phyloP scores from a whole-genome alignment of 225 moss, liverwort and hornwort species.

The Climacium dendroides region DNA sequence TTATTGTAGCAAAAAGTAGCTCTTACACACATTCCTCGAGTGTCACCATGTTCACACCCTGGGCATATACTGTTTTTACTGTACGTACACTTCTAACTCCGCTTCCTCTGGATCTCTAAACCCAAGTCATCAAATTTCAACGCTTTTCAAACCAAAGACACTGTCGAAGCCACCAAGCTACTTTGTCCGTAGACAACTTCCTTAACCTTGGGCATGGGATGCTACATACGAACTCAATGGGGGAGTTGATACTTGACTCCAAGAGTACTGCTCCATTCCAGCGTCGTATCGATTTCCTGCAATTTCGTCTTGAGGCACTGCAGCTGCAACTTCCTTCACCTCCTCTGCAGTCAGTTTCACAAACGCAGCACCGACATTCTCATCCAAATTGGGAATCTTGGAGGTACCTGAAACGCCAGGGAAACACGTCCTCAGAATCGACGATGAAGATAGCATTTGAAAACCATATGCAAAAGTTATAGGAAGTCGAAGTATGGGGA shows the following conservation, averaged over 20 bases:
- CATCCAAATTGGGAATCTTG: slow-evolving; percentile 1
- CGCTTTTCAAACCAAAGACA: too few species aligned
- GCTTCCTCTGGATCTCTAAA: not conserved
- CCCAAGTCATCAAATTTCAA: not conserved
- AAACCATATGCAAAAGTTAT: too few species aligned
- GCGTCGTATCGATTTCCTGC: not conserved
- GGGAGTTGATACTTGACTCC: not conserved
- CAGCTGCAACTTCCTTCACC: not conserved
- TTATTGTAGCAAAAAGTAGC: not conserved
- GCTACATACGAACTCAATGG: not conserved
- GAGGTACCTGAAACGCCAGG: not conserved
- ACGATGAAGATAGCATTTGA: not conserved
- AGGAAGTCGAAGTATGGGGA: too few species aligned
- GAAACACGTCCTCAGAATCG: not conserved
- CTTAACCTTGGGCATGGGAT: not conserved
- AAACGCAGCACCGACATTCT: not conserved
- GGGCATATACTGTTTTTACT: too few species aligned
- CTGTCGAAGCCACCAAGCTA: too few species aligned
- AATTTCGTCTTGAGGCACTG: not conserved
- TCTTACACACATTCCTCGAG: not conserved
- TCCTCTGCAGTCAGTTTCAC: not conserved
- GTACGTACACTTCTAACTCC: not conserved
- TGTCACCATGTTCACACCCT: too few species aligned
- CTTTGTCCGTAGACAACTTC: too few species aligned
- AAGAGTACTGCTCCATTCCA: not conserved